phyloP scores from a whole-genome alignment of 805 yeast genomes.

The Wickerhamiella sorbophila region DNA sequence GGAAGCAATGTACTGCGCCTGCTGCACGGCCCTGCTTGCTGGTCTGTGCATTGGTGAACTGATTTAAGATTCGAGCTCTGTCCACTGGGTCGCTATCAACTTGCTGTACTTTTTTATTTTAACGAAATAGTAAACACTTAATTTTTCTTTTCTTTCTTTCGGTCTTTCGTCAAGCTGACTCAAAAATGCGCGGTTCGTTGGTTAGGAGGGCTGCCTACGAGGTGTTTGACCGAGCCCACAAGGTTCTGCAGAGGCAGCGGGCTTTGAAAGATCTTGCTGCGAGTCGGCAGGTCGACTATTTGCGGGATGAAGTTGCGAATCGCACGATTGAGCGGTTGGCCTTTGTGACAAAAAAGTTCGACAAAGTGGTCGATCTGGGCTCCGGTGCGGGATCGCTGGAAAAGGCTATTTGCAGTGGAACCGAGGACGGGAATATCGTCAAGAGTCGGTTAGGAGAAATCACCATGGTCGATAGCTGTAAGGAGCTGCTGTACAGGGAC shows the following conservation, averaged over 20 bases:
- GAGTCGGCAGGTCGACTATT: constrained; percentile 49
- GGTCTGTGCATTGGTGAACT: neutral
- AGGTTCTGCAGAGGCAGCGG: constrained; percentile 43
- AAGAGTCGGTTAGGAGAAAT: constrained; percentile 38
- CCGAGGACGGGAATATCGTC: constrained; percentile 39
- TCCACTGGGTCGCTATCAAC: too few species aligned
- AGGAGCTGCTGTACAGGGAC: constrained; percentile 40
- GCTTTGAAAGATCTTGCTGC: constrained; percentile 35
- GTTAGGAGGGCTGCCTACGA: constrained; percentile 23
- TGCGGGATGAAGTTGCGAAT: constrained; percentile 58
- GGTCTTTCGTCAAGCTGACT: too few species aligned
- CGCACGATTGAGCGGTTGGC: constrained; percentile 64
- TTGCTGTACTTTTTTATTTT: too few species aligned
- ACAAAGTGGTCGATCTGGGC: constrained; percentile 55
- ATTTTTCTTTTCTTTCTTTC: too few species aligned
- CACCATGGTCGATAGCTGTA: constrained; percentile 54
- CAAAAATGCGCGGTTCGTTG: too few species aligned
- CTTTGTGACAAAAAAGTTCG: constrained; percentile 51
- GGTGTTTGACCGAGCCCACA: constrained; percentile 52
- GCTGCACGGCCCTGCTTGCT: constrained; percentile 10
- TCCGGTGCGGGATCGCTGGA: constrained; percentile 54
- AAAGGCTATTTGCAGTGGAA: constrained; percentile 29
- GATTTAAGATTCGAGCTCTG: too few species aligned
- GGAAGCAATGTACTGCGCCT: constrained; percentile 20
- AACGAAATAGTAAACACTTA: neutral